A percentile compares a stretch with the other conserved stretches of the same genome.
Conservation (phyloP, 345 rosid genomes). For the Brassica carinata region DNA sequence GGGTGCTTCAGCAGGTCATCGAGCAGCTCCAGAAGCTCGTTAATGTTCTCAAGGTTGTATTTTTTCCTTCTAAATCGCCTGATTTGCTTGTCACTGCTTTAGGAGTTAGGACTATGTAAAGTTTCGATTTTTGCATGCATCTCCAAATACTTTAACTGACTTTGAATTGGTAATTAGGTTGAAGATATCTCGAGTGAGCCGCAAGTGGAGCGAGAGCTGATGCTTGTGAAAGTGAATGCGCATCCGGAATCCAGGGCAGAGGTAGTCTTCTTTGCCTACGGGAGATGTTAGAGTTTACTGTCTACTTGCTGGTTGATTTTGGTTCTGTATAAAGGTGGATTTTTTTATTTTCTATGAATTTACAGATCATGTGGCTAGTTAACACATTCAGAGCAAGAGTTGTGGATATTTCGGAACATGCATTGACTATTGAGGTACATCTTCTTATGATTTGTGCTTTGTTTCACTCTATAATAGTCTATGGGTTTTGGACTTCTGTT, state of each 20-base stretch:
- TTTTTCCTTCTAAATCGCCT: neutral
- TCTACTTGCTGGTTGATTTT: slow-evolving; percentile 19
- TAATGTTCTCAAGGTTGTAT: slow-evolving; percentile 78
- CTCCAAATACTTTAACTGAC: neutral
- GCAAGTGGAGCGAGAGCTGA: slow-evolving; percentile 90
- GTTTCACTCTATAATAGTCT: neutral
- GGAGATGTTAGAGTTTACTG: slow-evolving; percentile 12
- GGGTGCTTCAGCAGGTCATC: slow-evolving; percentile 74
- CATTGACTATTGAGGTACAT: slow-evolving; percentile 80
- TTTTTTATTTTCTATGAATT: slow-evolving; percentile 35
- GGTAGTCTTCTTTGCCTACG: slow-evolving; percentile 47
- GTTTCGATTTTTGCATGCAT: neutral
- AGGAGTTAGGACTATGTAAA: neutral
- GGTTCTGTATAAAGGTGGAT: neutral
- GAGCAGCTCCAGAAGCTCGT: slow-evolving; percentile 98
- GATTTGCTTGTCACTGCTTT: slow-evolving; percentile 1
- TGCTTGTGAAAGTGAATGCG: slow-evolving; percentile 82
- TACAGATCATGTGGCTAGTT: slow-evolving; percentile 90
- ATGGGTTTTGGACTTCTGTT: slow-evolving; percentile 11
- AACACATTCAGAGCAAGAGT: slow-evolving; percentile 85
- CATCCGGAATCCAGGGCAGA: slow-evolving; percentile 61
- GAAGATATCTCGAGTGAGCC: slow-evolving; percentile 91
- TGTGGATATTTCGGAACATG: slow-evolving; percentile 77
- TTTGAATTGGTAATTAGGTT: slow-evolving; percentile 51
- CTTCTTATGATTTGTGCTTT: slow-evolving; percentile 8